Conservation (phyloP, 164 flowering plant species). For the Pachysandra terminalis region DNA sequence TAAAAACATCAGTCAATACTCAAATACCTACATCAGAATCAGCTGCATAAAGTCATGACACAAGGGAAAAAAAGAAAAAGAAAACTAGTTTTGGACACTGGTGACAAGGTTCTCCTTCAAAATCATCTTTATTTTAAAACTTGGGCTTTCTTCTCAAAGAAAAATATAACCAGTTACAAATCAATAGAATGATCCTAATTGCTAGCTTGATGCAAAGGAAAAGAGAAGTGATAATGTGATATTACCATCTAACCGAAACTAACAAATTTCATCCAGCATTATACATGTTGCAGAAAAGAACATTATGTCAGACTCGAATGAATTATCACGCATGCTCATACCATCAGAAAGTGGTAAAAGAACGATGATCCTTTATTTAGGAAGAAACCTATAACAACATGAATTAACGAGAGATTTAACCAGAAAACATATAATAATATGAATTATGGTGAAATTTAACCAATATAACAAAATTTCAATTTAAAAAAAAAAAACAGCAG, state of each 20-base stretch:
- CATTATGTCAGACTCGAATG: not conserved
- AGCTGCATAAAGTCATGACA: too few relatives aligned
- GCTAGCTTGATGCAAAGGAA: too few relatives aligned
- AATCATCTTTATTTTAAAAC: not conserved
- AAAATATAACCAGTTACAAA: not conserved
- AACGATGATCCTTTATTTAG: too few relatives aligned
- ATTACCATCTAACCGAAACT: too few relatives aligned
- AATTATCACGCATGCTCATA: too few relatives aligned
- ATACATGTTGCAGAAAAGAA: too few relatives aligned
- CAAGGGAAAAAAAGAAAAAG: too few relatives aligned
- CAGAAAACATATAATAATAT: not conserved
- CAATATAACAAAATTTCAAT: conserved; percentile 2
- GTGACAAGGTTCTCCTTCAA: not conserved
- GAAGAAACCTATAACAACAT: too few relatives aligned
- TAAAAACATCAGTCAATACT: too few relatives aligned
- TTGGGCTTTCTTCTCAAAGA: not conserved
- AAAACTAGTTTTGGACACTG: not conserved
- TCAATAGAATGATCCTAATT: not conserved
- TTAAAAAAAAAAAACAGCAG: not conserved
- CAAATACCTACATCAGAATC: too few relatives aligned
- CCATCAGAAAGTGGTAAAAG: too few relatives aligned
- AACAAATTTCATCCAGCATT: not conserved
- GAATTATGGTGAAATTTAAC: not conserved
- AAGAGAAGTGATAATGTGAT: too few relatives aligned
- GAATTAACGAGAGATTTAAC: not conserved